phyloP scores from a whole-genome alignment of 352 stramenopile species.

The Phytophthora colocasiae region DNA sequence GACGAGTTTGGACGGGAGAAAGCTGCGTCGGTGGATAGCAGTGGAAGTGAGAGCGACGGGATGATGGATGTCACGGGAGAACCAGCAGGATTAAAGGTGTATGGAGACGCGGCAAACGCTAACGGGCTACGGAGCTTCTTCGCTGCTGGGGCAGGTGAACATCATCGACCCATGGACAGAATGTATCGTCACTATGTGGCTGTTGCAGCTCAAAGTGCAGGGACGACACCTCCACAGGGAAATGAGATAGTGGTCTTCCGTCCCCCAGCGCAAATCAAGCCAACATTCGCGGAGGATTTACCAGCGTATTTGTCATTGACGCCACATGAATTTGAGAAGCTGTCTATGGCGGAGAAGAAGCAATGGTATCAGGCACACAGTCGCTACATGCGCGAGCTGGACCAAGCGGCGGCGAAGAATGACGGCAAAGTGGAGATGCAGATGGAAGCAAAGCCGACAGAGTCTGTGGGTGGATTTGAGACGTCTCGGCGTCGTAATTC shows the following conservation, averaged over 20 bases:
- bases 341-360: slow-evolving; percentile 48
- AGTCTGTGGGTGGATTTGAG: slow-evolving; percentile 5
- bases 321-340: slow-evolving; percentile 50
- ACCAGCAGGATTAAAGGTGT: slow-evolving; percentile 37
- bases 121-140: slow-evolving; percentile 51
- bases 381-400: slow-evolving; percentile 37
- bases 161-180: slow-evolving; percentile 56
- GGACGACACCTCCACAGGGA: slow-evolving; percentile 30
- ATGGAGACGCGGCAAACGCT: slow-evolving; percentile 39
- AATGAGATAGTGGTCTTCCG: slow-evolving; percentile 56
- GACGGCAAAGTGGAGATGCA: slow-evolving; percentile 3
- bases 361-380: slow-evolving; percentile 48
- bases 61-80: slow-evolving; percentile 32
- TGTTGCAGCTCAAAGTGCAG: slow-evolving; percentile 38
- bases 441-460: slow-evolving; percentile 33
- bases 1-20: slow-evolving; percentile 32
- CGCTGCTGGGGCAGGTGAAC: slow-evolving; percentile 37
- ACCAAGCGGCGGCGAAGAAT: slow-evolving; percentile 22
- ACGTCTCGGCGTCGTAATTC: slow-evolving; percentile 25
- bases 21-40: slow-evolving; percentile 18
- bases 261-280: slow-evolving; percentile 7
- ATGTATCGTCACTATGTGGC: slow-evolving; percentile 79
- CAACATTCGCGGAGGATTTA: slow-evolving; percentile 31
- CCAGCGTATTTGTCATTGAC: slow-evolving; percentile 57
- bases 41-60: slow-evolving; percentile 34